These are phyloP conservation scores for Psilocybe mexicana DNA, from an alignment of 1,284 basidiomycete genomes.

Conservation along the genomic window DNA sequence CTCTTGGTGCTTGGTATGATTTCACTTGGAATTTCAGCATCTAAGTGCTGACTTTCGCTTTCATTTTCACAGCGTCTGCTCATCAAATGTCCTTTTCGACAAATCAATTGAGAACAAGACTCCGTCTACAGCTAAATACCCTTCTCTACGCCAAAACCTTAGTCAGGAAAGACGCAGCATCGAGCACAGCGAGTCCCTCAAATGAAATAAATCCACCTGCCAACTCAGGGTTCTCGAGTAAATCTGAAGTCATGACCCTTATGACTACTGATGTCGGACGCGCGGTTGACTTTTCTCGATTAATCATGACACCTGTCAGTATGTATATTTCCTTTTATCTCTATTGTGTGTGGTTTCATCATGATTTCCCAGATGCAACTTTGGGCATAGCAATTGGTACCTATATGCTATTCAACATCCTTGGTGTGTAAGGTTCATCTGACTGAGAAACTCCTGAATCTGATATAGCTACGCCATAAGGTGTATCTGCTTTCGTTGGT, in stretches of 20 bases:
- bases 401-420: constrained; percentile 76
- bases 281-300: constrained; percentile 82
- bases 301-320: constrained; percentile 47
- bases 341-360: constrained; percentile 11
- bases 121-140: constrained; percentile 83
- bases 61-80: constrained; percentile 37
- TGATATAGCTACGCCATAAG: constrained; percentile 24
- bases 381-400: constrained; percentile 83
- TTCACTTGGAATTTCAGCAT: background rate
- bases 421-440: constrained; percentile 81
- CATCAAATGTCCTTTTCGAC: constrained; percentile 76
- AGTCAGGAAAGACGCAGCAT: constrained; percentile 83
- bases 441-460: constrained; percentile 56
- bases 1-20: constrained; percentile 57
- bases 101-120: constrained; percentile 63
- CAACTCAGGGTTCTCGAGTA: constrained; percentile 81
- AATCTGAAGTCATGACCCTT: constrained; percentile 86
- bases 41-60: background rate
- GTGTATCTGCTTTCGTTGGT: constrained; percentile 76
- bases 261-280: constrained; percentile 92
- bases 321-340: constrained; percentile 22
- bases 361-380: constrained; percentile 72
- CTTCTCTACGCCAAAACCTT: constrained; percentile 89
- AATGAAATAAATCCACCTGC: constrained; percentile 45
- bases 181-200: constrained; percentile 28